Evolutionary conservation across 352 stramenopile species (phyloP), one percentile per base, ranked within the genome.

Genomic region (Phytophthora uliginosa): DNA sequence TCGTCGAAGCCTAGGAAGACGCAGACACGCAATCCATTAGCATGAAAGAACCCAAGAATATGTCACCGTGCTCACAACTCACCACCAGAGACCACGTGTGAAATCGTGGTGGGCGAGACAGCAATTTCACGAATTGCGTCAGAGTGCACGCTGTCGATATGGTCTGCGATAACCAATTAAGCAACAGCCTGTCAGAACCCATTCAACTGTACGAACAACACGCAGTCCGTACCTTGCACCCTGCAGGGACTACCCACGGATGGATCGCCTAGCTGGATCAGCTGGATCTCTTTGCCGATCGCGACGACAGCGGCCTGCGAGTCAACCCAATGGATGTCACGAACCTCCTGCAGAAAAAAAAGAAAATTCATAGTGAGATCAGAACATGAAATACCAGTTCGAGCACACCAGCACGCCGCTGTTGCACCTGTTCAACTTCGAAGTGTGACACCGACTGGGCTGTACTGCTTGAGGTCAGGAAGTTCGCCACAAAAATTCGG

Each of bases 41-140:
- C 36, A 42, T 17, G 3, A 42, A 42, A 2, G 7, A 42, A 53
- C 4, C 47, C 26, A 31, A 17, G 3, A 17, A 18, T 3, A 54
- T 8, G 17, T 4, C 42, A 4, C 6, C 17, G 42, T 20, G 7
- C 13, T 24, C 17, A 12, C 17, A 22, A 34, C 57, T 52, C 71
- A 78, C 83, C 82, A 40, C 83, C 83, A 22, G 84, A 91, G 12
- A 91, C 9, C 20, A 87, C 69, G 24, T 80, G 58, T 5, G 70
- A 78, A 40, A 31, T 66, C 6, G 15, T 73, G 3, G 42, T 61
- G 8, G 65, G 56, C 3, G 68, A 82, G 40, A 94, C 77, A 17
- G 89, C 87, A 18, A 95, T 31, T 54, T 95, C 89, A 34, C 89
- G 85, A 65, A 96, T 94, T 22, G 77, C 73, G n/a, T 94, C 83